Evolutionary conservation across 176 grass and related monocot genomes (phyloP).

Genomic region (Bolboschoenus planiculmis): DNA sequence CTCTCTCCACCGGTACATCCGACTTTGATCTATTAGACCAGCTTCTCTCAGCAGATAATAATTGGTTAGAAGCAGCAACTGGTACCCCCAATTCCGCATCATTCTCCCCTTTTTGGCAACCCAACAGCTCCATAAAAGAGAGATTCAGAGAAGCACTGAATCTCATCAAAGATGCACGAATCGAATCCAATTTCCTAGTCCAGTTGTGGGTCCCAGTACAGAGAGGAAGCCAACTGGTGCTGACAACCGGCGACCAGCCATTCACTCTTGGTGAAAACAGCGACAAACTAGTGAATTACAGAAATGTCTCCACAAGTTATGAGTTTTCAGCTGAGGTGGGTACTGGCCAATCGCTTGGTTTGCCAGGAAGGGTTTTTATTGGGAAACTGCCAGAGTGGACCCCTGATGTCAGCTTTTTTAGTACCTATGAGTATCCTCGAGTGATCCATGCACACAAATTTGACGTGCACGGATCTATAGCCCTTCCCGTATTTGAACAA

Average conservation of each 20-base stretch:
- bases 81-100: slow-evolving; percentile 35
- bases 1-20: slow-evolving; percentile 36
- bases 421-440: slow-evolving; percentile 61
- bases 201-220: slow-evolving; percentile 81
- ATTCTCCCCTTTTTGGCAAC: slow-evolving; percentile 39
- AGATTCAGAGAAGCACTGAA: slow-evolving; percentile 45
- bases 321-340: slow-evolving; percentile 58
- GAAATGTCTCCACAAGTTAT: slow-evolving; percentile 54
- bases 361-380: slow-evolving; percentile 81
- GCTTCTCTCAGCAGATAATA: slow-evolving; percentile 46
- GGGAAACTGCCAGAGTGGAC: slow-evolving; percentile 84
- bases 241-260: slow-evolving; percentile 69
- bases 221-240: slow-evolving; percentile 39
- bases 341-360: slow-evolving; percentile 35
- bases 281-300: slow-evolving; percentile 53
- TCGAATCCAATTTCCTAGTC: slow-evolving; percentile 53
- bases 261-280: slow-evolving; percentile 50
- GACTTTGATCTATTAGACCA: slow-evolving; percentile 86
- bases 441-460: slow-evolving; percentile 43
- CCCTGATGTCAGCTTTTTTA: slow-evolving; percentile 79
- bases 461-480: slow-evolving; percentile 70
- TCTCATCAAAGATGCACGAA: slow-evolving; percentile 54
- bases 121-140: slow-evolving; percentile 31
- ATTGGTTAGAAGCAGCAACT: slow-evolving; percentile 45
- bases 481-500: slow-evolving; percentile 73